Base-by-base conservation (phyloP, 2,329 filamentous ascomycete genomes). In the Colletotrichum sp. region DNA sequence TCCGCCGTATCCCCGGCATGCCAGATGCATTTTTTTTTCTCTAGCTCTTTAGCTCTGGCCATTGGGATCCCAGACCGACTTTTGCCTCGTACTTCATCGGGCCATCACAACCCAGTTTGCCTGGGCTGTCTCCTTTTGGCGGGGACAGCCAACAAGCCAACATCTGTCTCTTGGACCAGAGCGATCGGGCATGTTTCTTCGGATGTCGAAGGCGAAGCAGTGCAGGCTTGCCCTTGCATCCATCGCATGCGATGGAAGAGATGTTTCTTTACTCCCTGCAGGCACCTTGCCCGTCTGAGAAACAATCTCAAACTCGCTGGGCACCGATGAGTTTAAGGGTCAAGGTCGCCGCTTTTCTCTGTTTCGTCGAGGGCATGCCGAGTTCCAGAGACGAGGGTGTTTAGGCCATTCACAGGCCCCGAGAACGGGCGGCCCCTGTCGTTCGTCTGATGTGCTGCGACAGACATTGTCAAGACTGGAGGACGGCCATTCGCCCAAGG, bases 371-470 rank as follows among this genome's bases (percentile, higher is more conserved):
- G 52, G 59, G 62, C 59, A 49, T 75, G 77, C 66, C 75, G 68
- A 52, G 30, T 60, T 55, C 68, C 59, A 71, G 32, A 65, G 68
- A 72, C 76, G 76, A 69, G 68, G 76, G 67, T 74, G 55, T 76
- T 75, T 44, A 64, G 68, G 30, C 76, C 68, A 77, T 69, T 74
- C 74, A 76, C 74, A 59, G 69, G 69, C 34, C 69, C 16, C 26
- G 65, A 70, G 69, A 76, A 66, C 69, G 74, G 70, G 68, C 57
- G 26, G 26, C 73, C 73, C 65, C 49, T 71, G 74, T 39, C 34
- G 76, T 77, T 77, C 76, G 70, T 77, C 74, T 70, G 74, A 77
- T 77, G 64, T 77, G 70, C 66, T 76, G 73, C 74, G 74, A 77
- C 76, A 77, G 66, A 72, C 32, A 60, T 28, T 68, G 68, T 77